A percentile compares a stretch with the other conserved stretches of the same genome.
These are phyloP conservation scores for Ustilago shanxiensis DNA, from an alignment of 1,284 basidiomycete species.

Conservation along the genomic window DNA sequence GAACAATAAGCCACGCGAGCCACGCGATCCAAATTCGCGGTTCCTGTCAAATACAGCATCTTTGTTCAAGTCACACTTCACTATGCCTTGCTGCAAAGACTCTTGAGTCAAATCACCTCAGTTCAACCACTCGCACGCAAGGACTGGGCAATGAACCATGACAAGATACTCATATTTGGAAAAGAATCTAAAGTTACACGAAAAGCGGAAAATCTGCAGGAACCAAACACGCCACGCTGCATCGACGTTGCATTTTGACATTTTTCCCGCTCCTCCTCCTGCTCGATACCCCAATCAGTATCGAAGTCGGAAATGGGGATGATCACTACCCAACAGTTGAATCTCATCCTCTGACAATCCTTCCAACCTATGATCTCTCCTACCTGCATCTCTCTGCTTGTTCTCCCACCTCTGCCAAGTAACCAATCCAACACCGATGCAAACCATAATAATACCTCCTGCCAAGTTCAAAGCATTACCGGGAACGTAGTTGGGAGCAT, in stretches of 20 bases:
- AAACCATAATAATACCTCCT: conserved; percentile 25
- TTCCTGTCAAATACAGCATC: not conserved
- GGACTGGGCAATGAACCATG: not conserved
- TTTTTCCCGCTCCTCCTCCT: too few species aligned
- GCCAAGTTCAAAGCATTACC: conserved; percentile 53
- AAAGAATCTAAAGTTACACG: not conserved
- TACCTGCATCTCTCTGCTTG: conserved; percentile 27
- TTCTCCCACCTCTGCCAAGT: conserved; percentile 52
- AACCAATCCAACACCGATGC: conserved; percentile 22
- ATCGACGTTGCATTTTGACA: not conserved
- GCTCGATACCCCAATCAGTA: conserved; percentile 14
- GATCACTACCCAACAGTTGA: conserved; percentile 40
- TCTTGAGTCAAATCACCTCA: too few species aligned
- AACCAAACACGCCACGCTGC: too few species aligned
- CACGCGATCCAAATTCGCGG: too few species aligned
- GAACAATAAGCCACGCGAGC: too few species aligned
- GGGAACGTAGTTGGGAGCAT: conserved; percentile 49
- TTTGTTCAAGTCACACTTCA: too few species aligned
- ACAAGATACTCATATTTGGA: not conserved
- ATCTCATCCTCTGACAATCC: conserved; percentile 36
- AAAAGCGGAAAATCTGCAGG: not conserved
- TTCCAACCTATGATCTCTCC: conserved; percentile 26
- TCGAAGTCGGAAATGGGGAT: conserved; percentile 46
- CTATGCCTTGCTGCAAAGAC: too few species aligned
- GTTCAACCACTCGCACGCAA: not conserved